A percentile compares a stretch with the other conserved stretches of the same genome.
These are phyloP conservation scores for Ophiostoma sp. DNA, from an alignment of 2,329 filamentous ascomycete species.

Conservation along the genomic window DNA sequence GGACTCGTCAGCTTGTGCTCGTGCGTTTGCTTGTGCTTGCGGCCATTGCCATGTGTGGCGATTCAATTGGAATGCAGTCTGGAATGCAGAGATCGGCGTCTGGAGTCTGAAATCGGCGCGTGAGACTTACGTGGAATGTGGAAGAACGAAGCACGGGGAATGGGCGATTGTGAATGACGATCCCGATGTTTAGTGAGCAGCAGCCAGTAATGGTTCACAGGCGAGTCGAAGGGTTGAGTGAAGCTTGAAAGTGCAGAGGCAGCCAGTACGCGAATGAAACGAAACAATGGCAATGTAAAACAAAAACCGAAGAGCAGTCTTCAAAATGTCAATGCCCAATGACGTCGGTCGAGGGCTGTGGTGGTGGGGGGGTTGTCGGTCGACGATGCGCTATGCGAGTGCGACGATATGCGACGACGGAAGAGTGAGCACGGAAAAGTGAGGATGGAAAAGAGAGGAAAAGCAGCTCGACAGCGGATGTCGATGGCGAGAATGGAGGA, in stretches of 20 bases:
- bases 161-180: slow-evolving; percentile 1
- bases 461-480: not conserved
- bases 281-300: not conserved
- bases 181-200: not conserved
- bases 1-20: slow-evolving; percentile 8
- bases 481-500: not conserved
- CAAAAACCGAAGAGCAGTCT: not conserved
- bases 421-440: slow-evolving; percentile 4
- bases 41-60: slow-evolving; percentile 1
- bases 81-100: not conserved
- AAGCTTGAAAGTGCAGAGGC: not conserved
- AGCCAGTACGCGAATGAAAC: not conserved
- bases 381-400: slow-evolving; percentile 4
- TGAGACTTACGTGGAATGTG: slow-evolving; percentile 8
- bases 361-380: not conserved
- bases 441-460: not conserved
- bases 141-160: not conserved
- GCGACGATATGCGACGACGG: not conserved
- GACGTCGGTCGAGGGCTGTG: not conserved
- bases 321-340: not conserved
- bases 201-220: too few relatives aligned
- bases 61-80: not conserved
- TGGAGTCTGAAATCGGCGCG: not conserved
- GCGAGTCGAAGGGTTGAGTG: not conserved
- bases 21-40: slow-evolving; percentile 3